These are phyloP conservation scores for Pleurotus citrinopileatus DNA, from an alignment of 768 basidiomycete genomes.

Conservation along the genomic window DNA sequence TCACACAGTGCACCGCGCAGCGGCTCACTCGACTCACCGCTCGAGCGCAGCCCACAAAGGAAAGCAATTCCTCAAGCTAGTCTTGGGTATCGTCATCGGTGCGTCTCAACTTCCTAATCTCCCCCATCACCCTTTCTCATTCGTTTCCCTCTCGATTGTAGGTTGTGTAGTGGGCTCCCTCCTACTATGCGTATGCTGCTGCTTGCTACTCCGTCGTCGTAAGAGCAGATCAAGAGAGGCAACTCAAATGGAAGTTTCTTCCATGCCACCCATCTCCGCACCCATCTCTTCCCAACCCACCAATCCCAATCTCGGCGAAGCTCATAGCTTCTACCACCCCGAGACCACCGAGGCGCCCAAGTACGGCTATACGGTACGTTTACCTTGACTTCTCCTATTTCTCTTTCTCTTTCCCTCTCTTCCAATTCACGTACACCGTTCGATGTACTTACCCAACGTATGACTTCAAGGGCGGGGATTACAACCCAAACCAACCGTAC, in stretches of 20 bases:
- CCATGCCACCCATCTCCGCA: slow-evolving; percentile 1
- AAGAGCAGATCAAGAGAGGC: background rate
- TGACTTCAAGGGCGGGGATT: background rate
- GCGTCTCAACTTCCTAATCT: background rate
- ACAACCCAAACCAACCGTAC: background rate
- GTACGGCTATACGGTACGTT: slow-evolving; percentile 3
- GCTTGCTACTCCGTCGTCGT: background rate
- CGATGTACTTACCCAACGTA: background rate
- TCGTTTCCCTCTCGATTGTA: background rate
- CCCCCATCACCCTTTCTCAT: background rate
- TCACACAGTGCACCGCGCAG: background rate
- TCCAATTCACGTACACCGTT: no score
- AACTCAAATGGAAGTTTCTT: background rate
- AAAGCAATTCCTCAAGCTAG: slow-evolving; percentile 7
- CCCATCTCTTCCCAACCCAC: background rate
- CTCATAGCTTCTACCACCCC: background rate
- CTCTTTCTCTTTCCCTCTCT: no score
- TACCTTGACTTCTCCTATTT: no score
- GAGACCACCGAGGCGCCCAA: background rate
- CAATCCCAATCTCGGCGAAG: background rate
- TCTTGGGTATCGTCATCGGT: slow-evolving; percentile 6
- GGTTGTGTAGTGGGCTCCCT: slow-evolving; percentile 1
- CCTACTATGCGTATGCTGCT: slow-evolving; percentile 6
- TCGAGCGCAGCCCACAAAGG: background rate
- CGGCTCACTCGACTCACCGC: background rate